These are phyloP conservation scores for Euphorbia celastroides DNA, from an alignment of 441 rosid species.

Conservation along the genomic window DNA sequence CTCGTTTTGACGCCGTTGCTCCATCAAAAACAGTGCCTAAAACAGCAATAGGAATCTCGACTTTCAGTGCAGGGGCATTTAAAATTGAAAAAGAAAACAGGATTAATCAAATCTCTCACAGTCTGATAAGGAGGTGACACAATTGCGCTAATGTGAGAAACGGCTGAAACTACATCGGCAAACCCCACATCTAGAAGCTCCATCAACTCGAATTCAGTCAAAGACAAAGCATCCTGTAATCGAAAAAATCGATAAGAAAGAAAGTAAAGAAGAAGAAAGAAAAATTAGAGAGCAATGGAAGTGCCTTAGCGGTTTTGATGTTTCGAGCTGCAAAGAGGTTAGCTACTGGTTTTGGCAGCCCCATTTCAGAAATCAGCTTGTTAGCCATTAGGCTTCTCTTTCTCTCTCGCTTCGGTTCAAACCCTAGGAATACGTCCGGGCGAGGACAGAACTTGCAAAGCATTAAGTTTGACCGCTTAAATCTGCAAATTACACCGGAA, in stretches of 20 bases:
- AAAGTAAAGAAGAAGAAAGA: background rate
- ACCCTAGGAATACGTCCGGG: background rate
- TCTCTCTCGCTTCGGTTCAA: background rate
- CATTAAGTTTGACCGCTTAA: no score
- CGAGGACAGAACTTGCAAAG: background rate
- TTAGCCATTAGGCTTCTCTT: constrained; percentile 43
- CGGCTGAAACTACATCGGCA: constrained; percentile 46
- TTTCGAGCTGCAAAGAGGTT: constrained; percentile 70
- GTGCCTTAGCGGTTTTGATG: constrained; percentile 64
- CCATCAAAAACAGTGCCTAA: constrained; percentile 54
- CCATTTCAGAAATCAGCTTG: constrained; percentile 53
- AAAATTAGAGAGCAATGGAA: background rate
- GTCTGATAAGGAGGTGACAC: constrained; percentile 68
- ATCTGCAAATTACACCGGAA: no score
- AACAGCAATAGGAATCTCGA: background rate
- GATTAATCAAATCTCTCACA: constrained; percentile 27
- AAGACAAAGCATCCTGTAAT: constrained; percentile 63
- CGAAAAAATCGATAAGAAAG: background rate
- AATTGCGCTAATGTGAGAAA: constrained; percentile 52
- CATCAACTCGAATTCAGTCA: constrained; percentile 78
- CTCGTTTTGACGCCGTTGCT: constrained; percentile 43
- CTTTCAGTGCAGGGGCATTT: background rate
- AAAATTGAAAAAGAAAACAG: background rate
- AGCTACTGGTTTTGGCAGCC: constrained; percentile 45
- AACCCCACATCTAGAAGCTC: constrained; percentile 60